These are phyloP conservation scores for Cercospora zeina DNA, from an alignment of 2,329 filamentous ascomycete species.

Conservation along the genomic window DNA sequence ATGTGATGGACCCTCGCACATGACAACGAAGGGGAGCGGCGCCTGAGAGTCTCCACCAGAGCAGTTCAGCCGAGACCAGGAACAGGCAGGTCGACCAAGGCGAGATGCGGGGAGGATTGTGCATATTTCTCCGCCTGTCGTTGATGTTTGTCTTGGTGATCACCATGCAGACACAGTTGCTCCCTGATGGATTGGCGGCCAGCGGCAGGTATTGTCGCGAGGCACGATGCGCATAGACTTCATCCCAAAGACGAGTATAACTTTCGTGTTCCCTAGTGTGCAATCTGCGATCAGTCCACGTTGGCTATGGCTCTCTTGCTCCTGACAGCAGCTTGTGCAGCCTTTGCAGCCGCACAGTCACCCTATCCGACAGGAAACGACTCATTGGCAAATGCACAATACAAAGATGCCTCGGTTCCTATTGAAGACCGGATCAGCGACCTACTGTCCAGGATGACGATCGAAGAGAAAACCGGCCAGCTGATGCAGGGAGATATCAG, in stretches of 20 bases:
- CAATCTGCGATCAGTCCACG: neutral
- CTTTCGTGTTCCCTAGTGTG: neutral
- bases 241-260: conserved; percentile 12
- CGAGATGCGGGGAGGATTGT: conserved; percentile 20
- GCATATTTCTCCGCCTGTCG: conserved; percentile 22
- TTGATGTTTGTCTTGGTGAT: neutral
- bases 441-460: conserved; percentile 70
- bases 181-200: conserved; percentile 11
- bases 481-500: conserved; percentile 64
- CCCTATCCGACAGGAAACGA: conserved; percentile 19
- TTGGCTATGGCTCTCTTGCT: neutral
- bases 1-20: neutral
- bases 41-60: conserved; percentile 7
- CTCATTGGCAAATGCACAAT: conserved; percentile 42
- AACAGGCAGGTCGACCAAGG: conserved; percentile 17
- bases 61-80: conserved; percentile 18
- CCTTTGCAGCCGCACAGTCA: conserved; percentile 11
- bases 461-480: conserved; percentile 72
- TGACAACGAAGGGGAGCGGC: neutral
- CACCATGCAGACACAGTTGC: conserved; percentile 6
- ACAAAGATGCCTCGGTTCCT: conserved; percentile 59
- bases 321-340: conserved; percentile 1
- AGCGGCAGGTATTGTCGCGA: conserved; percentile 13
- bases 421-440: conserved; percentile 67
- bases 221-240: neutral